phyloP scores from a whole-genome alignment of 768 basidiomycete species.

The Filobasidium wieringae region DNA sequence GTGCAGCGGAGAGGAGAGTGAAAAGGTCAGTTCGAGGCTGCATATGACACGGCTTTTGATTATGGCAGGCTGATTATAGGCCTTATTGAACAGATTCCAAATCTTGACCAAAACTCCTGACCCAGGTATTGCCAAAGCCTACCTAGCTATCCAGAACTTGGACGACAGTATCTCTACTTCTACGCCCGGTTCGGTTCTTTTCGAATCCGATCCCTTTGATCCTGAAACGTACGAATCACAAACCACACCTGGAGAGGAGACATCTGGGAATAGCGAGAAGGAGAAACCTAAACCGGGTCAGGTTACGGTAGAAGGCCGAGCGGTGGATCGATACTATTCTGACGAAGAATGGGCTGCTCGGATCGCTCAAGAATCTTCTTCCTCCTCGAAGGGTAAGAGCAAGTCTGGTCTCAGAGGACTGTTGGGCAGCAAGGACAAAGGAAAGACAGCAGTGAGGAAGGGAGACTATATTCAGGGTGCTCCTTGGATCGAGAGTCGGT shows the following conservation, averaged over 20 bases:
- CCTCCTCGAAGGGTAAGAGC: neutral
- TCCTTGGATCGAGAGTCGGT: neutral
- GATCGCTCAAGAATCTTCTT: neutral
- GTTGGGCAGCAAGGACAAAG: neutral
- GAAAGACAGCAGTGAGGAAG: neutral
- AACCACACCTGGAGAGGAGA: neutral
- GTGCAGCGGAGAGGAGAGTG: slow-evolving; percentile 15
- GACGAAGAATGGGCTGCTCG: slow-evolving; percentile 9
- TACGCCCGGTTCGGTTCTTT: neutral
- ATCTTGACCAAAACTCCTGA: slow-evolving; percentile 32
- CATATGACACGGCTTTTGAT: neutral
- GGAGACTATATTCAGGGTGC: neutral
- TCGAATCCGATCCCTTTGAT: neutral
- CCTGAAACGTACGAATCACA: neutral
- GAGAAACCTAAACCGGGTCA: neutral
- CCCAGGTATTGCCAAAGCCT: slow-evolving; percentile 18
- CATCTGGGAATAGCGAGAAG: neutral
- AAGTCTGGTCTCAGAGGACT: neutral
- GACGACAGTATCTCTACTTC: slow-evolving; percentile 3
- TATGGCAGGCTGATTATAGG: neutral
- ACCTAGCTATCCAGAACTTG: slow-evolving; percentile 6
- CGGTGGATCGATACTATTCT: slow-evolving; percentile 2
- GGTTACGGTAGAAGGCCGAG: neutral
- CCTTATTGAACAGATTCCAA: slow-evolving; percentile 21
- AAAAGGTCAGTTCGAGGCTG: slow-evolving; percentile 18